These are phyloP conservation scores for Fusarium ambrosium DNA, from an alignment of 2,329 filamentous ascomycete genomes.

Conservation along the genomic window DNA sequence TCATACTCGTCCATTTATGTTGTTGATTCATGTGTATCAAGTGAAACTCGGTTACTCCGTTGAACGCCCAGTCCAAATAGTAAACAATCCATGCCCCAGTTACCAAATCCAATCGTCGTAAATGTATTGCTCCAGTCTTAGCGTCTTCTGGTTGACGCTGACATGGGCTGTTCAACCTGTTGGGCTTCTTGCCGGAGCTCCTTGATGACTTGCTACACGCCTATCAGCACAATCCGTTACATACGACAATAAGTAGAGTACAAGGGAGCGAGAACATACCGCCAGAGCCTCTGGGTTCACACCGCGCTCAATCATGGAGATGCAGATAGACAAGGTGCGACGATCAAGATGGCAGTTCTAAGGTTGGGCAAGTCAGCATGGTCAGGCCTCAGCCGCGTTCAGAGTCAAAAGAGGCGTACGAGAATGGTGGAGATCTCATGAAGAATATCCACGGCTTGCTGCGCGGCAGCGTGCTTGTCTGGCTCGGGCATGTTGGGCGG, in stretches of 20 bases:
- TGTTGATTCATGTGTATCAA: background rate
- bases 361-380: slow-evolving; percentile 21
- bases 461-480: slow-evolving; percentile 81
- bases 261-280: slow-evolving; percentile 66
- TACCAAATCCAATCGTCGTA: background rate
- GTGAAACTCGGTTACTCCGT: slow-evolving; percentile 19
- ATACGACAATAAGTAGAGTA: rapidly evolving
- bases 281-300: slow-evolving; percentile 96
- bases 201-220: slow-evolving; percentile 68
- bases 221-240: background rate
- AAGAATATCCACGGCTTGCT: slow-evolving; percentile 86
- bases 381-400: background rate
- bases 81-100: slow-evolving; percentile 1
- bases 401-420: slow-evolving; percentile 63
- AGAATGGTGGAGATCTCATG: slow-evolving; percentile 91
- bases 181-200: slow-evolving; percentile 70
- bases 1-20: background rate
- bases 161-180: slow-evolving; percentile 59
- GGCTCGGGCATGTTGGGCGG: slow-evolving; percentile 60
- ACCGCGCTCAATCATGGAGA: slow-evolving; percentile 96
- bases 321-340: slow-evolving; percentile 91
- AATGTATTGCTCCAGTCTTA: slow-evolving; percentile 27
- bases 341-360: slow-evolving; percentile 96
- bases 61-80: slow-evolving; percentile 23
- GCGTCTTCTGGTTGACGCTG: slow-evolving; percentile 44